Percentiles rank a stretch among this genome's conserved stretches.
Evolutionary conservation across 2,329 filamentous ascomycete species (phyloP).

Genomic region (Arthrobotrys megalospora): DNA sequence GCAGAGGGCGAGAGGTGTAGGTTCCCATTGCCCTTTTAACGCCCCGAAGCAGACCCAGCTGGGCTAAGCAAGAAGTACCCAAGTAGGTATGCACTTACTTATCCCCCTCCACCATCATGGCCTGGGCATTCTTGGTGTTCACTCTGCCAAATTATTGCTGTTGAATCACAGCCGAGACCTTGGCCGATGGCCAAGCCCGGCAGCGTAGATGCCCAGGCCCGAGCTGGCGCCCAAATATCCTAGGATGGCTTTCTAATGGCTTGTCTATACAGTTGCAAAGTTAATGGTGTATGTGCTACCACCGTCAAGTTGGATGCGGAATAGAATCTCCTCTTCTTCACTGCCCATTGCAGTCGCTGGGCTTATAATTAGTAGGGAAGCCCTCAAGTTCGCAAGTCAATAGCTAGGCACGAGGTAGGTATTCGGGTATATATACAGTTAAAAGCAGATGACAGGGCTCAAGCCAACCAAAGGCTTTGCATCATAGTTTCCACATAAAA

Average conservation of each 20-base stretch:
- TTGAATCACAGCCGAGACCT: constrained; percentile 20
- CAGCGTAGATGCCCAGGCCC: constrained; percentile 15
- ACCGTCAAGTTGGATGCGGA: no score
- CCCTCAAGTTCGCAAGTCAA: not conserved
- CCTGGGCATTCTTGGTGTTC: constrained; percentile 61
- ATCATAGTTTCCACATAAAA: constrained; percentile 7
- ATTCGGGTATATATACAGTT: constrained; percentile 14
- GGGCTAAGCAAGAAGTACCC: not conserved
- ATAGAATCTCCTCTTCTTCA: no score
- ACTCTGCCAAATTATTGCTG: constrained; percentile 22
- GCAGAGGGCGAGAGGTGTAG: not conserved
- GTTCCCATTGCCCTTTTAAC: constrained; percentile 33
- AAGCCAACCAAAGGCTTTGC: constrained; percentile 8
- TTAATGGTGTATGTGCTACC: no score
- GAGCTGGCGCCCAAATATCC: not conserved
- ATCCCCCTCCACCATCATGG: constrained; percentile 53
- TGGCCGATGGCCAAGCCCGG: constrained; percentile 42
- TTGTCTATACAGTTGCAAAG: no score
- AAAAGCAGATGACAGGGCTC: not conserved
- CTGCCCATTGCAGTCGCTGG: no score
- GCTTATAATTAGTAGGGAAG: no score
- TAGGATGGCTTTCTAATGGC: no score
- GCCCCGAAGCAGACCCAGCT: not conserved
- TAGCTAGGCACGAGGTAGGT: not conserved
- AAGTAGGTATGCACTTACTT: no score